Base-by-base conservation (phyloP, 441 rosid genomes). In the Gossypium lobatum region DNA sequence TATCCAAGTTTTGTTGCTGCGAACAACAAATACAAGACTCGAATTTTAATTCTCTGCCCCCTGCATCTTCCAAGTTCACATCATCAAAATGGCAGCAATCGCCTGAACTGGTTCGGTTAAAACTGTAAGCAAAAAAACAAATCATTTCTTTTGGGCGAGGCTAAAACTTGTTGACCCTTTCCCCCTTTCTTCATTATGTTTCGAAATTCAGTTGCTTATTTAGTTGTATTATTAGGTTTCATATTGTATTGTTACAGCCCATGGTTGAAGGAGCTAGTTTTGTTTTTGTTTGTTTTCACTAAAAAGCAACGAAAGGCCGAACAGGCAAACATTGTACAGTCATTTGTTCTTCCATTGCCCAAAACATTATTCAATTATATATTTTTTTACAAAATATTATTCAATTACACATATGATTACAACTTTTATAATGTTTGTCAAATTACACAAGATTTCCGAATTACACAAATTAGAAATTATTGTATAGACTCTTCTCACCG, bases 1-100 rank as follows among this genome's bases (percentile, higher is more conserved):
- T 87, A 86, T 75, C 79, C 53, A 81, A 81, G 83, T 84, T 85
- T 83, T 82, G 88, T 73, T 80, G 78, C 60, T 76, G 68, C 81
- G 75, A 65, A 39, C 74, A 20, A 7, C 39, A 34, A 28, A 59
- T 71, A 67, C 73, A 57, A 54, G 42, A 70, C 72, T 72, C 16
- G 39, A 34, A n/a, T 4, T 17, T 2, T 7, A 3, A 57, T 48
- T 28, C 78, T 75, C 69, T 28, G 72, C 61, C 74, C 46, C 60
- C 63, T 66, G 81, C 66, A 59, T 63, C 55, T 50, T 70, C 66
- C 26, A 53, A 70, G 31, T 54, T 28, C 34, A 64, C 8, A 6
- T 34, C 18, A n/a, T 45, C 18, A 50, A 50, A 50, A n/a, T 18
- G 31, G 28, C 62, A 57, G 14, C 31, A 21, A 8, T 25, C 14